These are phyloP conservation scores for Eustoma russellianum DNA, from an alignment of 257 asterid genomes.

Conservation along the genomic window DNA sequence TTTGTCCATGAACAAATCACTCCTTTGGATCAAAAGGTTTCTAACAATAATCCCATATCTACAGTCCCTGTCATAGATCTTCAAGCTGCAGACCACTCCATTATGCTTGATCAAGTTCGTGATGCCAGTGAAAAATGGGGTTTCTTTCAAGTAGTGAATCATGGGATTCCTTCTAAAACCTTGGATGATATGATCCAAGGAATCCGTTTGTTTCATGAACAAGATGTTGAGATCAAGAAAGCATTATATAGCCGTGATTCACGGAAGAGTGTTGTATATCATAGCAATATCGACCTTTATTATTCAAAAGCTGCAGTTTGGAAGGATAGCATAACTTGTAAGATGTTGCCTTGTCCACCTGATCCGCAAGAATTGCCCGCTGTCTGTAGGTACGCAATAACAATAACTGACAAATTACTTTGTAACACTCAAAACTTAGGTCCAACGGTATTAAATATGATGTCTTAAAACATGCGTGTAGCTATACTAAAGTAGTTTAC, in stretches of 20 bases:
- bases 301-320: conserved; percentile 11
- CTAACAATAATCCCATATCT: background rate
- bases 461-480: background rate
- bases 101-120: conserved; percentile 24
- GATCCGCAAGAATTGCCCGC: conserved; percentile 9
- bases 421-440: background rate
- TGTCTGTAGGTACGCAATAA: conserved; percentile 4
- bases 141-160: conserved; percentile 45
- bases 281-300: conserved; percentile 10
- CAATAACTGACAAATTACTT: background rate
- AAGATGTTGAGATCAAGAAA: conserved; percentile 7
- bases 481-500: background rate
- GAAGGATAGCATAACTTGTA: conserved; percentile 12
- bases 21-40: conserved; percentile 7
- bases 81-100: conserved; percentile 15
- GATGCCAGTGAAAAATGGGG: conserved; percentile 37
- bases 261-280: conserved; percentile 1
- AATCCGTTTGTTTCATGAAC: conserved; percentile 18
- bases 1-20: conserved; percentile 29
- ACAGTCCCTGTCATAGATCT: conserved; percentile 42
- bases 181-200: conserved; percentile 26
- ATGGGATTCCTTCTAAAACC: conserved; percentile 17
- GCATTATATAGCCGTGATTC: background rate
- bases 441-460: background rate
- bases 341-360: conserved; percentile 4